Conservation (phyloP, 352 stramenopile genomes). For the Aphanomyces euteiches region DNA sequence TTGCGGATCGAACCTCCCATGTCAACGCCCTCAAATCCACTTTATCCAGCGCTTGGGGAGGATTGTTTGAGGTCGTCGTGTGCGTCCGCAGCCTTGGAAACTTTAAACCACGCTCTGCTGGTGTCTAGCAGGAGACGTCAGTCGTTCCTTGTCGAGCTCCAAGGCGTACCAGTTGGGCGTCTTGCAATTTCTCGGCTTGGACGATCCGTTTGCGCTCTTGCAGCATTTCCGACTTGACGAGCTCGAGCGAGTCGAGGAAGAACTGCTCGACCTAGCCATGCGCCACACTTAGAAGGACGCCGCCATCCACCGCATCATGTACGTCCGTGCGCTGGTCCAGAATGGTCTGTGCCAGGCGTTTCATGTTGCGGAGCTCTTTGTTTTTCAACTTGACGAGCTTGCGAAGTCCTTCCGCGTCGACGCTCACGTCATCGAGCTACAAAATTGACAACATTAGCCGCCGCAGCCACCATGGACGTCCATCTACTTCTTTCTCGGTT, state of each 20-base stretch:
- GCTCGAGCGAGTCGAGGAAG: constrained; percentile 88
- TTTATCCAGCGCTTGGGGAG: constrained; percentile 40
- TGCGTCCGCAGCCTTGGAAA: constrained; percentile 28
- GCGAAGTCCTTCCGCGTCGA: constrained; percentile 83
- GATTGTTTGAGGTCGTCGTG: not conserved
- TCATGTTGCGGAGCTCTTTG: constrained; percentile 88
- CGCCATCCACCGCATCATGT: not conserved
- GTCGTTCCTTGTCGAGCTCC: not conserved
- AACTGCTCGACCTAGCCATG: constrained; percentile 69
- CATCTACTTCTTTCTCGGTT: constrained; percentile 42
- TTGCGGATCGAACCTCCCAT: constrained; percentile 49
- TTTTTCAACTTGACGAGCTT: constrained; percentile 90
- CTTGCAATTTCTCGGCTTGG: constrained; percentile 36
- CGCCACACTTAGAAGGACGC: not conserved
- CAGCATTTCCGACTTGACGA: constrained; percentile 79
- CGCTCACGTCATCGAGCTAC: constrained; percentile 70
- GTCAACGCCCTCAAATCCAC: constrained; percentile 86
- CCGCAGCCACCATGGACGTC: not conserved
- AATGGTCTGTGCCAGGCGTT: constrained; percentile 85
- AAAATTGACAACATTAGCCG: no score
- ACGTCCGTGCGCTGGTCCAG: constrained; percentile 88
- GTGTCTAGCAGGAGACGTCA: constrained; percentile 10
- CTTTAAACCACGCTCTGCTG: constrained; percentile 29
- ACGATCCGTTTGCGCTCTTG: constrained; percentile 40
- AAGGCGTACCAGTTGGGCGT: constrained; percentile 44